Percentiles rank a stretch among this genome's conserved stretches.
These are phyloP conservation scores for Mucuna pruriens DNA, from an alignment of 306 rosid genomes.

Conservation along the genomic window DNA sequence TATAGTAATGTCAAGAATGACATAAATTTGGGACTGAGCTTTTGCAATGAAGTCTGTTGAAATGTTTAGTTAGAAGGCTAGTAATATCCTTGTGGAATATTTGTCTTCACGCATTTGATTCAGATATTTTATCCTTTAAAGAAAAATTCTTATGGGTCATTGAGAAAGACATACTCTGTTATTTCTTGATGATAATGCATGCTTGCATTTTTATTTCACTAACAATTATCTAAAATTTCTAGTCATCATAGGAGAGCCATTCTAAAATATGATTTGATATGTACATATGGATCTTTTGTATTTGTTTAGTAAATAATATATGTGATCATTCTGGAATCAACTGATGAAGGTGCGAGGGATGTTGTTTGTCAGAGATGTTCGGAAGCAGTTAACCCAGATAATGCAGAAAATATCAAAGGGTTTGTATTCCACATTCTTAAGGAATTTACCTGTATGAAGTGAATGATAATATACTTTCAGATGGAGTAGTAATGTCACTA, in stretches of 20 bases:
- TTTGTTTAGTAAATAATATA: slow-evolving; percentile 18
- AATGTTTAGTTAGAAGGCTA: slow-evolving; percentile 30
- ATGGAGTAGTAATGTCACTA: slow-evolving; percentile 7
- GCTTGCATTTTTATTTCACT: slow-evolving; percentile 8
- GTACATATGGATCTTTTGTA: not conserved
- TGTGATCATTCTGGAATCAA: slow-evolving; percentile 38
- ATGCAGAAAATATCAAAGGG: slow-evolving; percentile 90
- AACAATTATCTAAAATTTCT: slow-evolving; percentile 9
- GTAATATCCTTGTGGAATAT: slow-evolving; percentile 21
- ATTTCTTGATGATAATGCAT: slow-evolving; percentile 36
- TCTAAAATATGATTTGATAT: slow-evolving; percentile 18
- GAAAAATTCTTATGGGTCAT: not conserved
- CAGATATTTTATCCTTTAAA: slow-evolving; percentile 21
- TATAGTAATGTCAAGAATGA: slow-evolving; percentile 17
- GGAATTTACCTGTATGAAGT: slow-evolving; percentile 32
- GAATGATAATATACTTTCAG: slow-evolving; percentile 26
- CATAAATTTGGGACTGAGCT: slow-evolving; percentile 19
- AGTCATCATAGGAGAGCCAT: slow-evolving; percentile 20
- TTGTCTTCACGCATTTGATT: slow-evolving; percentile 11
- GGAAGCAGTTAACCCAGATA: slow-evolving; percentile 86
- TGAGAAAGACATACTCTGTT: slow-evolving; percentile 17
- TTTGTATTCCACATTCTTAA: slow-evolving; percentile 48
- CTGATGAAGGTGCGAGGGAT: slow-evolving; percentile 88
- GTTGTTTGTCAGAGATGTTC: slow-evolving; percentile 87
- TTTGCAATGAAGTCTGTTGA: slow-evolving; percentile 32